Evolutionary conservation across 1,284 basidiomycete genomes (phyloP).

Genomic region (Sanguinoderma infundibulare): DNA sequence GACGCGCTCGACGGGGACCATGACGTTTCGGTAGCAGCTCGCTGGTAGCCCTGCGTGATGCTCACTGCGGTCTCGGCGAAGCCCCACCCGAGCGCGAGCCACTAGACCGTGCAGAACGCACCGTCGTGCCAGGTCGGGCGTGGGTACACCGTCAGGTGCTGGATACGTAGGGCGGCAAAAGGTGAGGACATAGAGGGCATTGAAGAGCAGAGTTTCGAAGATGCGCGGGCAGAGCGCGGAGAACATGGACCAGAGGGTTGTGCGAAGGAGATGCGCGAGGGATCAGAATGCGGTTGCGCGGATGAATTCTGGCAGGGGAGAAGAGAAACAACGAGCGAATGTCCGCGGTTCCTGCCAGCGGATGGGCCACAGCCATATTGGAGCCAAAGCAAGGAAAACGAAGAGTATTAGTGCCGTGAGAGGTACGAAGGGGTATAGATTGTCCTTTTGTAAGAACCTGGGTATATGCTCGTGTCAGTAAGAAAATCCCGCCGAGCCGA

Average conservation of each 20-base stretch:
- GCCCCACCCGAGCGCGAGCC: conserved; percentile 74
- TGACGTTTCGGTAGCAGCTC: conserved; percentile 72
- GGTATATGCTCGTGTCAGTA: not conserved
- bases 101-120: conserved; percentile 72
- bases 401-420: conserved; percentile 53
- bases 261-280: conserved; percentile 58
- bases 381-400: conserved; percentile 51
- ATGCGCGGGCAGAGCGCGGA: conserved; percentile 35
- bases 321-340: conserved; percentile 53
- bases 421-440: conserved; percentile 64
- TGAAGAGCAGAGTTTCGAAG: conserved; percentile 50
- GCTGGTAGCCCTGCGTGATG: conserved; percentile 70
- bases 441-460: conserved; percentile 65
- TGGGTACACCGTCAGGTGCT: conserved; percentile 45
- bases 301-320: conserved; percentile 63
- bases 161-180: conserved; percentile 58
- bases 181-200: conserved; percentile 51
- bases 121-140: conserved; percentile 58
- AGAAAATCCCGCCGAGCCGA: too few relatives aligned
- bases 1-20: conserved; percentile 50
- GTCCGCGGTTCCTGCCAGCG: conserved; percentile 38
- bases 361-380: conserved; percentile 49
- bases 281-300: conserved; percentile 63
- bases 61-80: conserved; percentile 65
- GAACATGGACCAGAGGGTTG: conserved; percentile 48